These are phyloP conservation scores for Escallonia herrerae DNA, from an alignment of 129 eudicot species.

Conservation along the genomic window DNA sequence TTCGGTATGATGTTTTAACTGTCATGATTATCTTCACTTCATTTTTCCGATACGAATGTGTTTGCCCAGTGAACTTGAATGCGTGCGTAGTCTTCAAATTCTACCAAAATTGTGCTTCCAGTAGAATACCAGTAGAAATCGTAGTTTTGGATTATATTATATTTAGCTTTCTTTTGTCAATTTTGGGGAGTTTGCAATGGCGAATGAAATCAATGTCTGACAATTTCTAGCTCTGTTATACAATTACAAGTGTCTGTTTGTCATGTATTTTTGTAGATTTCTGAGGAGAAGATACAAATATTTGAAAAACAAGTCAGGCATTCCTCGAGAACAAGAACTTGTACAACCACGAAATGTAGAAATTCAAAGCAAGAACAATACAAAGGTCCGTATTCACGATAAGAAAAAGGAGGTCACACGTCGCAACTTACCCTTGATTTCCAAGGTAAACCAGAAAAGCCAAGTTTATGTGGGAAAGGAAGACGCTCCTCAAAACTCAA, in stretches of 20 bases:
- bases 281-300: conserved; percentile 38
- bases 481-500: background rate
- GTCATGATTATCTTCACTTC: background rate
- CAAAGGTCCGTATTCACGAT: conserved; percentile 17
- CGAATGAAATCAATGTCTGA: too few species aligned
- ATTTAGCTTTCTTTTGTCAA: too few species aligned
- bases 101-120: too few species aligned
- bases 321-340: conserved; percentile 21
- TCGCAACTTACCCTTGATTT: conserved; percentile 30
- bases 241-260: background rate
- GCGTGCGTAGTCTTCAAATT: too few species aligned
- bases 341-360: conserved; percentile 21
- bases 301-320: conserved; percentile 25
- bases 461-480: conserved; percentile 30
- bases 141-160: too few species aligned
- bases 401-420: conserved; percentile 24
- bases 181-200: too few species aligned
- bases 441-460: conserved; percentile 27
- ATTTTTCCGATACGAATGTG: background rate
- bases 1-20: conserved; percentile 40
- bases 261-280: conserved; percentile 35
- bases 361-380: conserved; percentile 18
- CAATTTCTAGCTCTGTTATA: background rate
- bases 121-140: too few species aligned
- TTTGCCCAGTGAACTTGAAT: background rate